Conservation (phyloP, 1,139 yeast genomes). For the Sugiyamaella sp. region DNA sequence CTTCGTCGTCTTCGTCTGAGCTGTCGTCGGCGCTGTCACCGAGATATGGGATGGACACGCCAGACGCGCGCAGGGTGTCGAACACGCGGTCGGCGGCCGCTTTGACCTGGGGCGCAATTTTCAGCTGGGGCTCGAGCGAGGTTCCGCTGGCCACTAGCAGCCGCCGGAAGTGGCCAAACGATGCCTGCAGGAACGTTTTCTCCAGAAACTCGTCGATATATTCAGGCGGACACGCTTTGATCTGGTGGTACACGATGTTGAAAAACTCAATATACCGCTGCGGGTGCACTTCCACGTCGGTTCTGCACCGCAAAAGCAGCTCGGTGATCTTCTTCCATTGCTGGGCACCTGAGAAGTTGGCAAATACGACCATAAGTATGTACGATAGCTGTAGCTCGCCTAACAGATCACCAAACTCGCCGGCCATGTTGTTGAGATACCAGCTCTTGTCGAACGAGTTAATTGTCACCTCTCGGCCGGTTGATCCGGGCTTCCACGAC, state of each 20-base stretch:
- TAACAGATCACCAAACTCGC: constrained; percentile 35
- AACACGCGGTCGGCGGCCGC: constrained; percentile 22
- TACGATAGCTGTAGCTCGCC: constrained; percentile 50
- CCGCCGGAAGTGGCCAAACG: constrained; percentile 27
- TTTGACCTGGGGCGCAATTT: constrained; percentile 19
- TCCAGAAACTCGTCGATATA: constrained; percentile 45
- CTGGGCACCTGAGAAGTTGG: constrained; percentile 50
- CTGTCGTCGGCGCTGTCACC: constrained; percentile 8
- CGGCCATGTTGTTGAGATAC: constrained; percentile 42
- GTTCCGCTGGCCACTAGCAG: constrained; percentile 10
- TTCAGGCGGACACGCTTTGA: constrained; percentile 45
- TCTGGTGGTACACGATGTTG: constrained; percentile 38
- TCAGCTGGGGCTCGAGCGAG: constrained; percentile 17
- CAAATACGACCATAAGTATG: constrained; percentile 45
- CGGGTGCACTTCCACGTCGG: constrained; percentile 26
- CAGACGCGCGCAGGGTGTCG: constrained; percentile 19
- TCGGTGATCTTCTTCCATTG: constrained; percentile 51
- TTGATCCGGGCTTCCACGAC: constrained; percentile 43
- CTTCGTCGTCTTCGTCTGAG: constrained; percentile 25
- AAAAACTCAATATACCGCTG: constrained; percentile 37
- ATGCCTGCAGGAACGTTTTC: constrained; percentile 27
- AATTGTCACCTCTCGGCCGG: constrained; percentile 42
- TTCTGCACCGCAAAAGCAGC: constrained; percentile 41
- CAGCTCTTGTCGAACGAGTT: constrained; percentile 51
- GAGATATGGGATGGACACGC: constrained; percentile 13